These are phyloP conservation scores for Coniochaeta sp. DNA, from an alignment of 2,329 filamentous ascomycete species.

Conservation along the genomic window DNA sequence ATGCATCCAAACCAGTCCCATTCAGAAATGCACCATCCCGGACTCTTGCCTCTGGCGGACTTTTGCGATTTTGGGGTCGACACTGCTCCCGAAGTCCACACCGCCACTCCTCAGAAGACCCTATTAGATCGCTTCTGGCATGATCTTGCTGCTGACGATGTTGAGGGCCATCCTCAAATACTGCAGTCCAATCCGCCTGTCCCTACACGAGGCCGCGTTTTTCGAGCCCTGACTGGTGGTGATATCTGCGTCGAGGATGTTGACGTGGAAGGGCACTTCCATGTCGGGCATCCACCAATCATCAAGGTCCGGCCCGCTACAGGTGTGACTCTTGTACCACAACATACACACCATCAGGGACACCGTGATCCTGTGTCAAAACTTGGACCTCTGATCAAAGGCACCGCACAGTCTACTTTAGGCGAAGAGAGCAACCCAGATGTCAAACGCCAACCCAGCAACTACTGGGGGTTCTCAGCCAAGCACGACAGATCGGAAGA, in stretches of 20 bases:
- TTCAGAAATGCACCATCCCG: neutral
- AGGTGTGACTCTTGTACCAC: neutral
- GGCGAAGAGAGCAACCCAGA: neutral
- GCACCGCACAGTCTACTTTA: neutral
- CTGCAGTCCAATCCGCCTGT: neutral
- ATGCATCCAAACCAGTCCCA: constrained; percentile 1
- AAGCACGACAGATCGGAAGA: neutral
- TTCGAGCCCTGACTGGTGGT: neutral
- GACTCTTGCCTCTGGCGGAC: neutral
- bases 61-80: neutral
- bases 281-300: neutral
- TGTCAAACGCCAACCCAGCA: neutral
- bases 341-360: neutral
- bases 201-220: neutral
- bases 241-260: neutral
- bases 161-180: neutral
- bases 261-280: neutral
- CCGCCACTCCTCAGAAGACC: neutral
- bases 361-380: neutral
- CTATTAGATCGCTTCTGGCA: neutral
- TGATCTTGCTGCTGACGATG: neutral
- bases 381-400: neutral
- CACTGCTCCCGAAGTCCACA: neutral
- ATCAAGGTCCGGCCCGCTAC: neutral
- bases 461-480: neutral